Conservation (phyloP, 805 yeast genomes). For the Tetrapisispora phaffii region DNA sequence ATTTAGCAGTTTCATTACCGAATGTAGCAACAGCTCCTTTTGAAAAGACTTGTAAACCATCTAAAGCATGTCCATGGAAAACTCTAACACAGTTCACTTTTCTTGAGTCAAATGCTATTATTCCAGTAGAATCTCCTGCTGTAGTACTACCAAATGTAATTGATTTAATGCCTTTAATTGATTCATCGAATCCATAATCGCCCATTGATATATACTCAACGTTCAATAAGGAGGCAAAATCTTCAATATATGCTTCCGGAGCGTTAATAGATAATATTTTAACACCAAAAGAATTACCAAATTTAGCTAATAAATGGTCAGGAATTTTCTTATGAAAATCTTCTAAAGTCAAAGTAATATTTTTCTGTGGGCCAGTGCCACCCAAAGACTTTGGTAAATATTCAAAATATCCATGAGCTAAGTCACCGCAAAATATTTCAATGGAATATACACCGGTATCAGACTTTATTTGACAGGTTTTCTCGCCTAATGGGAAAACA, state of each 20-base stretch:
- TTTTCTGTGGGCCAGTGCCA: constrained; percentile 53
- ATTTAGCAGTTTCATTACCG: constrained; percentile 46
- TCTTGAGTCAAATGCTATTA: constrained; percentile 21
- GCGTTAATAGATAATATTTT: constrained; percentile 53
- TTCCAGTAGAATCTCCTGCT: constrained; percentile 24
- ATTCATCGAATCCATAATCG: constrained; percentile 18
- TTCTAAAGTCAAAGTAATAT: constrained; percentile 39
- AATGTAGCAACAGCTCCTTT: constrained; percentile 23
- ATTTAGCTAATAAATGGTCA: constrained; percentile 24
- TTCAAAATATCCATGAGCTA: constrained; percentile 46
- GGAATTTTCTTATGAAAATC: constrained; percentile 33
- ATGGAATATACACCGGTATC: constrained; percentile 63
- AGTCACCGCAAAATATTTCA: constrained; percentile 55
- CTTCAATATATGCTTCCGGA: constrained; percentile 42
- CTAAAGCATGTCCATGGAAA: constrained; percentile 68
- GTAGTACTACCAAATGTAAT: constrained; percentile 18
- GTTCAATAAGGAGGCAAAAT: constrained; percentile 32
- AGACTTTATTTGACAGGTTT: constrained; percentile 39
- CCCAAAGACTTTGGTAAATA: constrained; percentile 46
- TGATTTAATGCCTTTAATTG: constrained; percentile 22
- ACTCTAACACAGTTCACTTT: constrained; percentile 47
- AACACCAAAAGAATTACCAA: constrained; percentile 30
- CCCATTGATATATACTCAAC: constrained; percentile 18
- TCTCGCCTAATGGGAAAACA: constrained; percentile 38
- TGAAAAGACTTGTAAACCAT: constrained; percentile 59